Conservation (phyloP, 2,329 filamentous ascomycete genomes). For the Penicillium palitans region DNA sequence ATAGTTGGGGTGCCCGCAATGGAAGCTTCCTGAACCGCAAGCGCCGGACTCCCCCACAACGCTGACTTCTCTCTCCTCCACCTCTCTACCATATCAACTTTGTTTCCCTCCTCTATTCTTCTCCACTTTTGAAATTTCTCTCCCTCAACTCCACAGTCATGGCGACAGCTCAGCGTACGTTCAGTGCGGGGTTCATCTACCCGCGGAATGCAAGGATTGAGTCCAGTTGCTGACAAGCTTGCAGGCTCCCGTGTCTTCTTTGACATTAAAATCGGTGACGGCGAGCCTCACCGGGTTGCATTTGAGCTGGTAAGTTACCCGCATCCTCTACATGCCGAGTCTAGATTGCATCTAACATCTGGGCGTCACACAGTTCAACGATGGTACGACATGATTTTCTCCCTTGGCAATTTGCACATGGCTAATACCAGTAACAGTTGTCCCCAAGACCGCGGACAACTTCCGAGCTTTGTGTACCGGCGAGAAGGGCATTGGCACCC, state of each 20-base stretch:
- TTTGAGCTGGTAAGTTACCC: slow-evolving; percentile 71
- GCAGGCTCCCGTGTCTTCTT: slow-evolving; percentile 76
- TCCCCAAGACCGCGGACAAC: slow-evolving; percentile 95
- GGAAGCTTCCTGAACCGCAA: slow-evolving; percentile 45
- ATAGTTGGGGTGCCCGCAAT: slow-evolving; percentile 21
- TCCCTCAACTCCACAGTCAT: slow-evolving; percentile 26
- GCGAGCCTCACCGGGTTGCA: slow-evolving; percentile 71
- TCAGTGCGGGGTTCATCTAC: slow-evolving; percentile 28
- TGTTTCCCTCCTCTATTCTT: slow-evolving; percentile 9
- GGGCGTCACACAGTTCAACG: slow-evolving; percentile 45
- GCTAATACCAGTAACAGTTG: slow-evolving; percentile 51
- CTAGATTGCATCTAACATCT: slow-evolving; percentile 20
- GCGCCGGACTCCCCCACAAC: slow-evolving; percentile 22
- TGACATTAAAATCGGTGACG: slow-evolving; percentile 79
- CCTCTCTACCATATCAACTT: slow-evolving; percentile 7
- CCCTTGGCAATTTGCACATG: background rate
- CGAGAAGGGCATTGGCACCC: slow-evolving; percentile 81
- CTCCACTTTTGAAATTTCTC: slow-evolving; percentile 7
- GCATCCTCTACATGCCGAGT: slow-evolving; percentile 2
- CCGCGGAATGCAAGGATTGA: slow-evolving; percentile 14
- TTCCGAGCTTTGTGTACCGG: slow-evolving; percentile 93
- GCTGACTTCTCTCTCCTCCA: slow-evolving; percentile 14
- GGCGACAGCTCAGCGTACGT: slow-evolving; percentile 39
- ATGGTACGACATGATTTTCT: slow-evolving; percentile 40
- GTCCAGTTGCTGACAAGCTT: slow-evolving; percentile 10